phyloP scores from a whole-genome alignment of 257 asterid genomes.

The Solanum arcanum region DNA sequence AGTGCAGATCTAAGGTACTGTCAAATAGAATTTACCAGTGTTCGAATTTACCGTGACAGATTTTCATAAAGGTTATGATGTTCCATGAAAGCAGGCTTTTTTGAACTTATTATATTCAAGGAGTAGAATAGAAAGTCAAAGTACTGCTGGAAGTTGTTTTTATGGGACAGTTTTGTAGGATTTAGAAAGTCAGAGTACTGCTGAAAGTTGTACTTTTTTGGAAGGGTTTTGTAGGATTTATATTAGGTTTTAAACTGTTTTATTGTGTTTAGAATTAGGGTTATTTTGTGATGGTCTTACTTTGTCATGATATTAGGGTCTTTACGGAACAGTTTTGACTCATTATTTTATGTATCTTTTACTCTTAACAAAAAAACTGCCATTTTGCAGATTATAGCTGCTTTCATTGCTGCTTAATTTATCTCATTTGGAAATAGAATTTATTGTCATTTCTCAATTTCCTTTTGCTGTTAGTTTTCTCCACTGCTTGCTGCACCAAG shows the following conservation, averaged over 20 bases:
- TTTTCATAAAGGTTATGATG: background rate
- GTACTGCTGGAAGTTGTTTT: background rate
- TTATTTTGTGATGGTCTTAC: background rate
- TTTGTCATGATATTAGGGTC: background rate
- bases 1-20: constrained; percentile 98
- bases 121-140: background rate
- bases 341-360: background rate
- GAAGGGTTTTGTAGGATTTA: background rate
- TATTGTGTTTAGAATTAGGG: background rate
- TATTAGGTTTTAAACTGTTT: background rate
- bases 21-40: background rate
- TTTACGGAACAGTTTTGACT: background rate
- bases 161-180: background rate
- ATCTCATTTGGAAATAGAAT: background rate
- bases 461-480: background rate
- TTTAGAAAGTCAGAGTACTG: background rate
- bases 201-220: background rate
- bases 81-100: background rate
- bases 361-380: background rate
- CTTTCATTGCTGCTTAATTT: background rate
- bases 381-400: background rate
- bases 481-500: background rate
- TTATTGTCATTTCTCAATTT: background rate
- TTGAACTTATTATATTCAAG: background rate
- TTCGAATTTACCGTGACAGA: background rate